A percentile compares a stretch with the other conserved stretches of the same genome.
These are phyloP conservation scores for Leersia perrieri DNA, from an alignment of 176 grass and related monocot species.

Conservation along the genomic window DNA sequence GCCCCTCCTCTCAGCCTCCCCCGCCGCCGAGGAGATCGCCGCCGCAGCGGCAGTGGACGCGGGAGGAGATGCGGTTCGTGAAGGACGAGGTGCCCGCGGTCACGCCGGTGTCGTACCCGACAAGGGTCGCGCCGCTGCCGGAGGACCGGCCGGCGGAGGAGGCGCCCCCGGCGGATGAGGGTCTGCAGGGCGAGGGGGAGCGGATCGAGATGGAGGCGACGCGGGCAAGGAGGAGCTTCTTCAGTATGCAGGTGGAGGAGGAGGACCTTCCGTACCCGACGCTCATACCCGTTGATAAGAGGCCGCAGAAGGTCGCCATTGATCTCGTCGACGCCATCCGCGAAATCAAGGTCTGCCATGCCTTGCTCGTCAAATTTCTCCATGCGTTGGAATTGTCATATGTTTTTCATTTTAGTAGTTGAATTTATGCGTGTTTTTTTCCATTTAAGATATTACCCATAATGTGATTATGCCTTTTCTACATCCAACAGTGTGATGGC, in stretches of 20 bases:
- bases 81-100: constrained; percentile 58
- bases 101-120: constrained; percentile 65
- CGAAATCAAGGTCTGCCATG: constrained; percentile 61
- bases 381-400: neutral
- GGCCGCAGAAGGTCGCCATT: constrained; percentile 65
- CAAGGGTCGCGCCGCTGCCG: constrained; percentile 76
- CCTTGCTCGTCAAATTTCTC: constrained; percentile 12
- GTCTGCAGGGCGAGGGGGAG: constrained; percentile 47
- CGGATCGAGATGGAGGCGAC: constrained; percentile 48
- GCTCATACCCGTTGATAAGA: constrained; percentile 59
- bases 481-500: neutral
- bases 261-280: constrained; percentile 71
- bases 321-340: constrained; percentile 84
- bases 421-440: no score
- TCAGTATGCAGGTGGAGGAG: constrained; percentile 54
- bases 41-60: constrained; percentile 44
- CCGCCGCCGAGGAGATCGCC: neutral
- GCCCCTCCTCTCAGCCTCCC: neutral
- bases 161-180: constrained; percentile 15
- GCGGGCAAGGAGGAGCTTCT: constrained; percentile 39
- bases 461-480: neutral
- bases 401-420: neutral
- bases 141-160: constrained; percentile 36
- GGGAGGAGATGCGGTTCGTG: constrained; percentile 64
- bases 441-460: neutral